These are phyloP conservation scores for Gentiana dahurica DNA, from an alignment of 257 asterid species.

Conservation along the genomic window DNA sequence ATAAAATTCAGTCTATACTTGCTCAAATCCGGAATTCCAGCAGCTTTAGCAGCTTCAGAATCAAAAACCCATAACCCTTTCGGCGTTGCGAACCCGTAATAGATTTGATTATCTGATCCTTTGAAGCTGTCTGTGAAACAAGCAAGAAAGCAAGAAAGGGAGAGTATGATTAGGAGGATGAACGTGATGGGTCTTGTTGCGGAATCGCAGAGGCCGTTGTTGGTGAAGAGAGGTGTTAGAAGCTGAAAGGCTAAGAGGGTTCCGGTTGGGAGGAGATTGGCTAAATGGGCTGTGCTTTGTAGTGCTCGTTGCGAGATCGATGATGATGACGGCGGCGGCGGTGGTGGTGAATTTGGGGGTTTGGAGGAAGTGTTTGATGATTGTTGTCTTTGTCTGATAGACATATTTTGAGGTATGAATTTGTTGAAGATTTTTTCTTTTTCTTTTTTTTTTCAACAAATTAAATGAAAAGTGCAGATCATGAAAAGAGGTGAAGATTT, in stretches of 20 bases:
- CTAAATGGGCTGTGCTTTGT: constrained; percentile 48
- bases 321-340: constrained; percentile 3
- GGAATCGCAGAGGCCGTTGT: constrained; percentile 42
- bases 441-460: no score
- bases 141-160: constrained; percentile 50
- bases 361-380: constrained; percentile 7
- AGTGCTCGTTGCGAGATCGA: constrained; percentile 29
- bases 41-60: constrained; percentile 10
- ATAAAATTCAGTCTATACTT: constrained; percentile 35
- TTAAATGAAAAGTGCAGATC: no score
- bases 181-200: constrained; percentile 27
- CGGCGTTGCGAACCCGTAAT: constrained; percentile 46
- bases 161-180: constrained; percentile 31
- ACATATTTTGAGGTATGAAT: constrained; percentile 4
- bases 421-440: no score
- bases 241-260: constrained; percentile 68
- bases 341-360: background rate
- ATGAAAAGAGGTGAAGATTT: no score
- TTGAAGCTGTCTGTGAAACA: constrained; percentile 56
- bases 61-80: constrained; percentile 62
- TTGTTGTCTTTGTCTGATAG: constrained; percentile 24
- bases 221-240: constrained; percentile 55
- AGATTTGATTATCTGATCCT: constrained; percentile 34
- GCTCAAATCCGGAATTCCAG: constrained; percentile 32
- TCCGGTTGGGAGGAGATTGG: constrained; percentile 76